phyloP scores from a whole-genome alignment of 257 asterid species.

The Salvia miltiorrhiza region DNA sequence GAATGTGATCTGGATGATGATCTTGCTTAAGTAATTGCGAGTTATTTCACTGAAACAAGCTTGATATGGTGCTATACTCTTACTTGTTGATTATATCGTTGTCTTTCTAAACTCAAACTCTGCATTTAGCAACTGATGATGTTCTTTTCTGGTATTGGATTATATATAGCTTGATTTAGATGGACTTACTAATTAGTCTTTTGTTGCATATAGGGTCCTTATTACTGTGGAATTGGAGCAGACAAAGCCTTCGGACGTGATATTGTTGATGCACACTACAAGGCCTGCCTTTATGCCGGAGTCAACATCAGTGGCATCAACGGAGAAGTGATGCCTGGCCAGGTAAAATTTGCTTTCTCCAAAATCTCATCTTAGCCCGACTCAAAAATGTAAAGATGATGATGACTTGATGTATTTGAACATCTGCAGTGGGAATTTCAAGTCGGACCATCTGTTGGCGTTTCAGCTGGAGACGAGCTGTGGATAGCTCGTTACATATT shows the following conservation, averaged over 20 bases:
- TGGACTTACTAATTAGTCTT: not conserved
- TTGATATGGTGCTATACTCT: not conserved
- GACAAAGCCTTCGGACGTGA: slow-evolving; percentile 87
- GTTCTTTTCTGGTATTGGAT: not conserved
- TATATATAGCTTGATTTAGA: not conserved
- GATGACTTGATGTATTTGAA: not conserved
- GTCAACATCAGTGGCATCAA: slow-evolving; percentile 79
- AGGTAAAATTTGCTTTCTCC: slow-evolving; percentile 32
- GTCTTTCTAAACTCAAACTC: not conserved
- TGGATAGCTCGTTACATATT: slow-evolving; percentile 87
- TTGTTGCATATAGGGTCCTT: slow-evolving; percentile 59
- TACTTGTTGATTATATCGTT: not conserved
- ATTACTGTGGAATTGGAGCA: slow-evolving; percentile 77
- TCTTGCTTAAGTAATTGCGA: not conserved
- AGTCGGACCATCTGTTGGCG: slow-evolving; percentile 87
- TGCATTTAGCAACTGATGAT: not conserved
- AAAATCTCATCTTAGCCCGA: not conserved
- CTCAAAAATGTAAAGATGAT: not conserved
- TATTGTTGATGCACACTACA: slow-evolving; percentile 71
- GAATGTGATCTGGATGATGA: not conserved
- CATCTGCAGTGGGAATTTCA: slow-evolving; percentile 78
- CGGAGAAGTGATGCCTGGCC: slow-evolving; percentile 93
- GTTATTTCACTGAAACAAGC: not conserved
- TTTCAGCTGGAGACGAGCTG: slow-evolving; percentile 74
- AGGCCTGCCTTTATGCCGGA: slow-evolving; percentile 80